Conservation (phyloP, 495 filamentous ascomycete species). For the Baudoinia panamericana region DNA sequence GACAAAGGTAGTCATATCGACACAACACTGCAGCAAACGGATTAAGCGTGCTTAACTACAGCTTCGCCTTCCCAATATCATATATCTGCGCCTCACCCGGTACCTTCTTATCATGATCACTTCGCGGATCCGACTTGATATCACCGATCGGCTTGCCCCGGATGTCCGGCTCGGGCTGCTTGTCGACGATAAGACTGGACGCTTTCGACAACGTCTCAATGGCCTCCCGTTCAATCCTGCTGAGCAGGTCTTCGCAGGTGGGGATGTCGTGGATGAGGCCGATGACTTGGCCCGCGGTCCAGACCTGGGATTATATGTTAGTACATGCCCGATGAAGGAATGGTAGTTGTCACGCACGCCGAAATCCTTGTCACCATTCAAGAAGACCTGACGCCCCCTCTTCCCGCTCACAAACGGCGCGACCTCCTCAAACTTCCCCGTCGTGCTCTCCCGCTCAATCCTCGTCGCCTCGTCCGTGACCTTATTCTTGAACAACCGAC, state of each 20-base stretch:
- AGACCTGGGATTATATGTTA: conserved; percentile 36
- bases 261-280: conserved; percentile 59
- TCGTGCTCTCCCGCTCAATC: conserved; percentile 71
- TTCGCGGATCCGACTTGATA: conserved; percentile 8
- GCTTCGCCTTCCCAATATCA: conserved; percentile 33
- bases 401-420: conserved; percentile 84
- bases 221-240: conserved; percentile 53
- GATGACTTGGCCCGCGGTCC: conserved; percentile 61
- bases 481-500: conserved; percentile 77
- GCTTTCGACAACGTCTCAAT: conserved; percentile 32
- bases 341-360: conserved; percentile 47
- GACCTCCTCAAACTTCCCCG: conserved; percentile 84
- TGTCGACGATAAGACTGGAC: conserved; percentile 22
- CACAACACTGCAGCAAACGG: no score
- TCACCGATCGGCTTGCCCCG: conserved; percentile 20
- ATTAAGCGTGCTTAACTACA: conserved; percentile 17
- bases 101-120: conserved; percentile 6
- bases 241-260: conserved; percentile 44
- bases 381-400: conserved; percentile 78
- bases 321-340: background rate
- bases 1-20: no score
- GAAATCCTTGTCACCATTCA: conserved; percentile 81
- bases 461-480: conserved; percentile 65
- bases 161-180: conserved; percentile 22
- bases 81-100: conserved; percentile 28